Percentiles rank a stretch among this genome's conserved stretches.
These are phyloP conservation scores for Didymella glomerata DNA, from an alignment of 2,329 filamentous ascomycete genomes.

Conservation along the genomic window DNA sequence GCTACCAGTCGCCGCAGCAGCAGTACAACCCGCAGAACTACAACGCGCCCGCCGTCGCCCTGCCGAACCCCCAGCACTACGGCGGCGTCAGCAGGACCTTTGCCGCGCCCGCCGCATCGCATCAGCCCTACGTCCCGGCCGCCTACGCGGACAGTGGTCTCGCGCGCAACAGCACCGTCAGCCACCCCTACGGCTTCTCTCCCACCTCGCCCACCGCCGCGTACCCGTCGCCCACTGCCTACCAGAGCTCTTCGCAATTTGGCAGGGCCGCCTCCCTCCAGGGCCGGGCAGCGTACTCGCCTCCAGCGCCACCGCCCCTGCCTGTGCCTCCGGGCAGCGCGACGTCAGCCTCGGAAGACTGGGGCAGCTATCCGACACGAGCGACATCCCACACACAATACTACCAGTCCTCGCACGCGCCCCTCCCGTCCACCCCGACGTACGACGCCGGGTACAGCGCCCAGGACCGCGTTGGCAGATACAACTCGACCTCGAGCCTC, in stretches of 20 bases:
- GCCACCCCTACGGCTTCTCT: conserved; percentile 50
- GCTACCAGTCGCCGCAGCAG: conserved; percentile 51
- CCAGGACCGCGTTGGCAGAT: conserved; percentile 42
- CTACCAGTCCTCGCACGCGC: conserved; percentile 44
- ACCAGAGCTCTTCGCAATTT: conserved; percentile 45
- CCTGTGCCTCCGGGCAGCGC: conserved; percentile 48
- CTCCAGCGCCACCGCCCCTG: conserved; percentile 49
- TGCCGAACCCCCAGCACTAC: conserved; percentile 72
- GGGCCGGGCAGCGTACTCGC: conserved; percentile 45
- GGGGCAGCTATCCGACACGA: conserved; percentile 45
- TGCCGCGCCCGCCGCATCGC: conserved; percentile 39
- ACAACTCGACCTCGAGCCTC: conserved; percentile 43
- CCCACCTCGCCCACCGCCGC: conserved; percentile 44
- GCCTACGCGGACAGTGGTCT: conserved; percentile 52
- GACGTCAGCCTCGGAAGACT: conserved; percentile 45
- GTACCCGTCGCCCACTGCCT: conserved; percentile 42
- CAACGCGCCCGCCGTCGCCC: conserved; percentile 51
- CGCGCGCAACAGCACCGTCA: conserved; percentile 42
- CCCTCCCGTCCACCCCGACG: conserved; percentile 46
- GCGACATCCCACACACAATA: conserved; percentile 43
- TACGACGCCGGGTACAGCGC: conserved; percentile 43
- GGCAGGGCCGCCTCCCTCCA: conserved; percentile 44
- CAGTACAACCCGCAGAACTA: conserved; percentile 72
- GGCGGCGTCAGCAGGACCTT: conserved; percentile 50
- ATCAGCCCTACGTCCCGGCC: conserved; percentile 57